phyloP scores from a whole-genome alignment of 208 protist species.

The Trypanosomatidae sp. region DNA sequence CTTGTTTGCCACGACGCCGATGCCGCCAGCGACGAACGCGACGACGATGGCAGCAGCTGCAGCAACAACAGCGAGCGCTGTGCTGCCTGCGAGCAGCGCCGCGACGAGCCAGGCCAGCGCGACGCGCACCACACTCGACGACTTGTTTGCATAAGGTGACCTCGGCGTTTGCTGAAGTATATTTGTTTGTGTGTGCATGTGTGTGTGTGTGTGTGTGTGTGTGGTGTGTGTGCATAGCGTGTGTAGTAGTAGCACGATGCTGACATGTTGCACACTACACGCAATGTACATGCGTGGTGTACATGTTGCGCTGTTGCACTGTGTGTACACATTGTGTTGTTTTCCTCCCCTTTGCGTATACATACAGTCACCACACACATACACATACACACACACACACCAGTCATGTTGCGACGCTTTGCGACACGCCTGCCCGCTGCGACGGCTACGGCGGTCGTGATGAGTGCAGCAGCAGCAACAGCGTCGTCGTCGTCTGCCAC shows the following conservation, averaged over 20 bases:
- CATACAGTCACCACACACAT: too few relatives aligned
- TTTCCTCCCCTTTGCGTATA: too few relatives aligned
- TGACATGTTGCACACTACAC: too few relatives aligned
- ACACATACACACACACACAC: background rate
- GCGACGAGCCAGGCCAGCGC: background rate
- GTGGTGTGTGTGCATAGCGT: background rate
- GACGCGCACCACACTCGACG: constrained; percentile 1
- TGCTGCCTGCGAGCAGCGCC: constrained; percentile 23
- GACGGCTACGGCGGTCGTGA: constrained; percentile 15
- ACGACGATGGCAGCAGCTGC: constrained; percentile 1
- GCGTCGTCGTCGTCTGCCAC: too few relatives aligned
- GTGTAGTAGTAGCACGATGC: background rate
- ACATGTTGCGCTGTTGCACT: background rate
- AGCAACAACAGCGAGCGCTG: constrained; percentile 9
- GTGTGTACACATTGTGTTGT: background rate
- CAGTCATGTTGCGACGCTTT: constrained; percentile 71
- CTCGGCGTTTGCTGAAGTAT: background rate
- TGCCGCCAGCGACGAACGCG: constrained; percentile 3
- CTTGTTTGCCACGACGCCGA: constrained; percentile 2
- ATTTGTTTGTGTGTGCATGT: background rate
- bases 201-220: constrained; percentile 1
- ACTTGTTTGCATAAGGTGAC: constrained; percentile 1
- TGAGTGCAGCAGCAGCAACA: too few relatives aligned
- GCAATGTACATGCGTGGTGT: background rate
- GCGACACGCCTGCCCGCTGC: constrained; percentile 15